A percentile compares a stretch with the other conserved stretches of the same genome.
These are phyloP conservation scores for Starmerella vitae DNA, from an alignment of 805 yeast species.

Conservation along the genomic window DNA sequence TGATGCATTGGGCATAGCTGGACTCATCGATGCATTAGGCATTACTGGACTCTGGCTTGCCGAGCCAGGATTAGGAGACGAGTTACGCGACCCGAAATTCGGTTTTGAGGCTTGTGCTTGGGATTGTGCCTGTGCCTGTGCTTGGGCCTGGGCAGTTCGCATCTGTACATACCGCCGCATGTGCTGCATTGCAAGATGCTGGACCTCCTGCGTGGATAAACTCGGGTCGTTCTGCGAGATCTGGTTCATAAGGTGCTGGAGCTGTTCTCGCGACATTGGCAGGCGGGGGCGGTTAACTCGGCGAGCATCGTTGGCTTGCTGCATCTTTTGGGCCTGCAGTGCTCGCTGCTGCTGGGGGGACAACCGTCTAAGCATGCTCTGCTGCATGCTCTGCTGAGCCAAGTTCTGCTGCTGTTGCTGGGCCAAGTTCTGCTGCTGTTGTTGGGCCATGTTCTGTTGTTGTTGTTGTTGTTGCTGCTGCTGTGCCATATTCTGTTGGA, in stretches of 20 bases:
- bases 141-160: slow-evolving; percentile 3
- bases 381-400: no score
- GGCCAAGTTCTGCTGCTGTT: slow-evolving; percentile 6
- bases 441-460: slow-evolving; percentile 11
- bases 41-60: neutral
- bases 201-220: slow-evolving; percentile 20
- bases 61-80: neutral
- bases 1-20: no score
- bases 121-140: neutral
- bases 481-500: slow-evolving; percentile 13
- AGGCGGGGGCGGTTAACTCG: slow-evolving; percentile 8
- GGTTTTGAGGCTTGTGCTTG: neutral
- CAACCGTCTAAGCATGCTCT: no score
- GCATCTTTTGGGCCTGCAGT: slow-evolving; percentile 2
- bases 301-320: slow-evolving; percentile 17
- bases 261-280: slow-evolving; percentile 16
- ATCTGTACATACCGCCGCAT: slow-evolving; percentile 19
- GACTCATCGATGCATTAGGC: slow-evolving; percentile 5
- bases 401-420: neutral
- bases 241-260: slow-evolving; percentile 17
- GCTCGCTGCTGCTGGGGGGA: slow-evolving; percentile 7
- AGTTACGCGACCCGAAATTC: neutral
- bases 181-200: slow-evolving; percentile 18
- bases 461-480: slow-evolving; percentile 10
- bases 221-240: slow-evolving; percentile 18